Conservation (phyloP, 2,329 filamentous ascomycete genomes). For the Cladosporium phlei region DNA sequence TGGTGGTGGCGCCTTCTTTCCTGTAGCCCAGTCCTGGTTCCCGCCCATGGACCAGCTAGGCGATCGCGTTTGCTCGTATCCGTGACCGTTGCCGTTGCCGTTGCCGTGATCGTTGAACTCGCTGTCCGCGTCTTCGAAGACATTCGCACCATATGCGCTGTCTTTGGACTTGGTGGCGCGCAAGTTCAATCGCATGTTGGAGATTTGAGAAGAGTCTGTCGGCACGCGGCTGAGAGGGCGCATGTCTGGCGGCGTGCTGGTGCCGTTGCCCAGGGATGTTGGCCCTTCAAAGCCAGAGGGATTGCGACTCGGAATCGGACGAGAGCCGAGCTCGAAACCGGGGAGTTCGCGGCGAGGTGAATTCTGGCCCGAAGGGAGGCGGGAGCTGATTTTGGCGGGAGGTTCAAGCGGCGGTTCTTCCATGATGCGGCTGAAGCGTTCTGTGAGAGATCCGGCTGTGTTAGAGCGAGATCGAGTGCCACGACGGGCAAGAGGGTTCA, state of each 20-base stretch:
- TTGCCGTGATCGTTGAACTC: constrained; percentile 26
- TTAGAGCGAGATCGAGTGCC: constrained; percentile 55
- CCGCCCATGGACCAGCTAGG: constrained; percentile 22
- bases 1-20: constrained; percentile 59
- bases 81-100: neutral
- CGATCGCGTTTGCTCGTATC: constrained; percentile 17
- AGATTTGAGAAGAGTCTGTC: constrained; percentile 51
- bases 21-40: constrained; percentile 30
- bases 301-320: constrained; percentile 47
- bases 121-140: constrained; percentile 51
- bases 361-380: constrained; percentile 36
- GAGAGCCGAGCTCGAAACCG: constrained; percentile 40
- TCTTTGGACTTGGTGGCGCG: constrained; percentile 33
- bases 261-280: constrained; percentile 44
- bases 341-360: constrained; percentile 39
- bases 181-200: constrained; percentile 45
- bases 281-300: constrained; percentile 56
- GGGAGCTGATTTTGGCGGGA: constrained; percentile 50
- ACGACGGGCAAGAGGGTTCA: constrained; percentile 34
- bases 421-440: constrained; percentile 51
- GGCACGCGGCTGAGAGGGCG: constrained; percentile 48
- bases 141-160: constrained; percentile 36
- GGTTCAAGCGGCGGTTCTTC: constrained; percentile 53
- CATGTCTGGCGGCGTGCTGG: constrained; percentile 43
- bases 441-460: constrained; percentile 59